Base-by-base conservation (phyloP, 1,284 basidiomycete species). In the Stygiomarasmius scandens region DNA sequence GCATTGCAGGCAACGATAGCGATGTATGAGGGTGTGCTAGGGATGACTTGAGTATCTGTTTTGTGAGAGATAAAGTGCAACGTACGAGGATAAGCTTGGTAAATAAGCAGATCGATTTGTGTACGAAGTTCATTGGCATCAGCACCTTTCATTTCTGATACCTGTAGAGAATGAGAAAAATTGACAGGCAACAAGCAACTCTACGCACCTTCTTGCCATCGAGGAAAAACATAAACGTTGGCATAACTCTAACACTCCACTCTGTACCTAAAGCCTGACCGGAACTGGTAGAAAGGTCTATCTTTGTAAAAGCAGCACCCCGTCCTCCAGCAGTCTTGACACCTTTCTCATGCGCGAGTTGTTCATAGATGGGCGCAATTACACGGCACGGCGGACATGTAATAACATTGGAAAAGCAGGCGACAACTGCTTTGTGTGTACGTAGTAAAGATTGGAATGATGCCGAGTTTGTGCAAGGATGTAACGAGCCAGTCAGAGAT, bases 191-290 rank as follows among this genome's bases (percentile, higher is more conserved):
- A 54, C 16, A 22, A 49, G 16, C 20, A 16, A n/a, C 27, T 16
- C 20, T 25, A 67, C 75, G 49, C 47, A 89, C 89, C 82, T 92
- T 91, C 61, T 83, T 79, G 1, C 89, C 90, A 59, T 91, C 79
- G 62, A 87, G 69, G 76, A 93, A 95, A 74, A 92, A 93, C 52
- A 90, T 76, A 69, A 95, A 95, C 3, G 93, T 95, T 2, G 94
- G 93, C 0, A 92, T 95, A 0, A 81, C 92, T n/a, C 80, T 71
- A 1, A 96, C 84, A 2, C 82, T 77, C 74, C 84, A 90, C 65
- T 89, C 77, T 0, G 74, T 67, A 0, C 89, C 91, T 24, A 94
- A 73, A 49, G 75, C 73, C 8, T 75, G 67, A 0, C 86, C 87
- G 69, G 85, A 72, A 1, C 89, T 90, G 4, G 89, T 81, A 6